Percentiles rank a stretch among this genome's conserved stretches.
These are phyloP conservation scores for Manihot esculenta DNA, from an alignment of 441 rosid genomes.

Conservation along the genomic window DNA sequence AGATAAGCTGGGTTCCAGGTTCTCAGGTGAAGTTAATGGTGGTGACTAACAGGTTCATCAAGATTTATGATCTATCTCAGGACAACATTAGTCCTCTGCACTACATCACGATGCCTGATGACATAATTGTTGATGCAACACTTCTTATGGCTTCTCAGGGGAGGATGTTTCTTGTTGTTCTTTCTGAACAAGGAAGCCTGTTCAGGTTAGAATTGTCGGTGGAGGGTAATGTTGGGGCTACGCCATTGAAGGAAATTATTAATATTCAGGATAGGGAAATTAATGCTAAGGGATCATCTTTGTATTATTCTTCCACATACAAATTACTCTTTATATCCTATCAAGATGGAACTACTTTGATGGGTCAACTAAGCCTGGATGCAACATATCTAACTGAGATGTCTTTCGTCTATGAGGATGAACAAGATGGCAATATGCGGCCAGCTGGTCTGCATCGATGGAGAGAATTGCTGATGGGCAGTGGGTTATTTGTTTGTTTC, in stretches of 20 bases:
- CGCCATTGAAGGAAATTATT: constrained; percentile 81
- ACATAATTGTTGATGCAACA: constrained; percentile 87
- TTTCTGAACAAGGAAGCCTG: constrained; percentile 85
- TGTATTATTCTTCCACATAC: constrained; percentile 79
- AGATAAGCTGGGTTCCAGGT: constrained; percentile 97
- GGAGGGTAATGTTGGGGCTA: constrained; percentile 90
- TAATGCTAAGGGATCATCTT: constrained; percentile 83
- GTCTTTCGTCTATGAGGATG: constrained; percentile 81
- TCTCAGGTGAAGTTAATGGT: constrained; percentile 98
- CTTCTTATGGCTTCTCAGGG: constrained; percentile 86
- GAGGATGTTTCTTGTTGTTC: constrained; percentile 82
- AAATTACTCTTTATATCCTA: constrained; percentile 85
- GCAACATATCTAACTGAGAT: constrained; percentile 70
- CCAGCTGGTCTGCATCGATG: constrained; percentile 94
- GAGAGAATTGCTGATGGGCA: constrained; percentile 84
- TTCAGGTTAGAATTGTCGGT: constrained; percentile 77
- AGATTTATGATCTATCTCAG: constrained; percentile 97
- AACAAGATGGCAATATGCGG: constrained; percentile 67
- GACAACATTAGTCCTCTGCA: constrained; percentile 97
- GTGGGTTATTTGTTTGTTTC: constrained; percentile 86
- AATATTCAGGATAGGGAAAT: constrained; percentile 64
- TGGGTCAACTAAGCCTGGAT: constrained; percentile 74
- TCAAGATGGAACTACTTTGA: constrained; percentile 87
- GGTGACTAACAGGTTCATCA: constrained; percentile 91
- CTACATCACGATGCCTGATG: constrained; percentile 87